phyloP scores from a whole-genome alignment of 2,329 filamentous ascomycete genomes.

The Cercospora janseana region DNA sequence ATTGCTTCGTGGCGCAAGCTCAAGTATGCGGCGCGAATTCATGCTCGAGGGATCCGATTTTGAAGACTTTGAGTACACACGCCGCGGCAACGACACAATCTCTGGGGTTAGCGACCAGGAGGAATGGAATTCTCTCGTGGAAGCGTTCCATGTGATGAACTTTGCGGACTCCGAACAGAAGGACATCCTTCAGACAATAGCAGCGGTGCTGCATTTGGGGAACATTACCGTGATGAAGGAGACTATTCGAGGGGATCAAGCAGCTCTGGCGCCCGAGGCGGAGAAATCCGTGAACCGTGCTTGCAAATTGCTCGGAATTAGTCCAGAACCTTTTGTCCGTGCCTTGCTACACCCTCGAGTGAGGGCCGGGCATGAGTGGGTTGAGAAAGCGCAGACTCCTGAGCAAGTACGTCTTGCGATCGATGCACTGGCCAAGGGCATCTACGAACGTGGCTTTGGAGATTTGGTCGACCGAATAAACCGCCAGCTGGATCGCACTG shows the following conservation, averaged over 20 bases:
- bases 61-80: slow-evolving; percentile 88
- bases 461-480: slow-evolving; percentile 92
- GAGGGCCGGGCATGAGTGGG: slow-evolving; percentile 95
- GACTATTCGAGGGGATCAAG: slow-evolving; percentile 86
- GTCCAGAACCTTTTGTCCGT: slow-evolving; percentile 79
- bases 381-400: slow-evolving; percentile 95
- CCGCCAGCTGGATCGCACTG: slow-evolving; percentile 73
- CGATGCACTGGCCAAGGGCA: slow-evolving; percentile 91
- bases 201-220: slow-evolving; percentile 87
- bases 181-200: slow-evolving; percentile 80
- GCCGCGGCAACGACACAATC: slow-evolving; percentile 87
- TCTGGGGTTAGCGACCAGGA: slow-evolving; percentile 83
- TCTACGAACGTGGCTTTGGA: slow-evolving; percentile 94
- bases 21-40: slow-evolving; percentile 70
- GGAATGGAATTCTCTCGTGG: slow-evolving; percentile 86
- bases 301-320: slow-evolving; percentile 80
- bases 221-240: slow-evolving; percentile 90
- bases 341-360: slow-evolving; percentile 89
- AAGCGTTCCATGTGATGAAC: slow-evolving; percentile 92
- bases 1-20: slow-evolving; percentile 78
- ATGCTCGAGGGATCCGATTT: slow-evolving; percentile 72
- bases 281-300: slow-evolving; percentile 73
- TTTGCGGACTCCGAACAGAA: slow-evolving; percentile 82
- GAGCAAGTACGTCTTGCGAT: slow-evolving; percentile 90
- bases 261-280: slow-evolving; percentile 72